Evolutionary conservation across 2,329 filamentous ascomycete genomes (phyloP), one percentile per base, ranked within the genome.

Genomic region (Xylariaceae sp.): DNA sequence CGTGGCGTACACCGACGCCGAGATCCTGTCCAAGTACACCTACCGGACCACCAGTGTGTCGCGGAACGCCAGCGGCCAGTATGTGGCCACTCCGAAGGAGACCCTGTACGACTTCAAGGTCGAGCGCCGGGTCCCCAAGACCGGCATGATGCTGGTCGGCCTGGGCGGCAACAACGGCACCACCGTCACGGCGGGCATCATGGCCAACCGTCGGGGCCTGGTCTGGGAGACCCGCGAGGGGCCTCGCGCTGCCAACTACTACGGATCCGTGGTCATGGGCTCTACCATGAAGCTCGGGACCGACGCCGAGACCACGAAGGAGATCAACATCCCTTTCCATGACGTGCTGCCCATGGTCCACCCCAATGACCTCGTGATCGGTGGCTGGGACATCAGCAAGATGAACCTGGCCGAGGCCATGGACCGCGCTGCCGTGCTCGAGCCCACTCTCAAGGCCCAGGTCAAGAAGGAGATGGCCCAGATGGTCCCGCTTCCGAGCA

Each of bases 91-190:
- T 42, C 92, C 92, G 53, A 84, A 84, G 64, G 83, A 94, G 67
- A 92, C 84, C 43, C 67, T 81, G 49, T 98, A 96, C 63, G 83
- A 95, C 71, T 96, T 98, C 83, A 94, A 94, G 75, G 85, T 92
- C 55, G 83, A 94, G 59, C 87, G 90, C 61, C 85, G 84, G 64
- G 76, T 96, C 39, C 87, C 88, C 64, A 94, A 90, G 73, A 77
- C 87, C 49, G 92, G 92, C 57, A 77, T 95, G 69, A 96, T 98
- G 92, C 75, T 98, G 47, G 90, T 98, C 48, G 92, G 92, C 45
- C 90, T 83, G 79, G 92, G 92, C 64, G 92, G 92, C 56, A 98
- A 98, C 77, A 98, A 98, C 59, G 92, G 92, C 47, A 87, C 87
- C 47, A 98, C 92, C 38, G 87, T 98, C 43, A 96, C 92, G 39